Evolutionary conservation across 495 filamentous ascomycete species (phyloP), one percentile per base, ranked within the genome.

Genomic region (Ramalina peruviana): DNA sequence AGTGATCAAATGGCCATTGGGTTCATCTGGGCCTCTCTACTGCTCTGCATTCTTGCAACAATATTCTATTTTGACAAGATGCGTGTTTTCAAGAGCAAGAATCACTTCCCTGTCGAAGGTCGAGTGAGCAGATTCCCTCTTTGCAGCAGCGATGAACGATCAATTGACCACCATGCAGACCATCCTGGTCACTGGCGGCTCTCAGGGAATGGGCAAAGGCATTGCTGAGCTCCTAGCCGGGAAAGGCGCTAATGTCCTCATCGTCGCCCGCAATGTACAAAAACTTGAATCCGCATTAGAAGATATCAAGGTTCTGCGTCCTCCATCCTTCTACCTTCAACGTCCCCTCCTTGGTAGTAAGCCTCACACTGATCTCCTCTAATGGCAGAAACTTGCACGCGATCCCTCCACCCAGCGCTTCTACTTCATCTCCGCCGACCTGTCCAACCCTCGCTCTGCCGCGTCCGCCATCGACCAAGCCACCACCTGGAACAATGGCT

Each of bases 151-250:
- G 12, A 13, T 20, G 3, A 19, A 17, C 43, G 5, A 19, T 13
- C 17, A 37, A 54, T 19, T 47, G 40, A 51, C 7, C 40, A 15
- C 33, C 42, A 16, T 43, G 9, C 50, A 90, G 86, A 92, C 85
- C 5, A 75, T 92, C 50, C 66, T 97, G 20, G 71, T 98, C 48
- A 98, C 92, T 12, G 92, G 92, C 37, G 90, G 80, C 47, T 97
- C 93, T 1, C 84, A 94, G 61, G 92, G 92, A 44, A 86, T 95
- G 84, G 92, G 92, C 54, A 76, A 73, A 58, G 76, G 73, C 51
- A 76, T 82, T 16, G 89, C 80, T 4, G 70, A 74, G 19, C 73
- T 86, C 49, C 75, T 97, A 17, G 76, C 92, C 4, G 64, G 68
- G 48, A 92, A 86, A 70, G 92, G 92, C 53, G 93, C 93, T 44